Base-by-base conservation (phyloP, 257 asterid species). In the Solanum appendiculatum region DNA sequence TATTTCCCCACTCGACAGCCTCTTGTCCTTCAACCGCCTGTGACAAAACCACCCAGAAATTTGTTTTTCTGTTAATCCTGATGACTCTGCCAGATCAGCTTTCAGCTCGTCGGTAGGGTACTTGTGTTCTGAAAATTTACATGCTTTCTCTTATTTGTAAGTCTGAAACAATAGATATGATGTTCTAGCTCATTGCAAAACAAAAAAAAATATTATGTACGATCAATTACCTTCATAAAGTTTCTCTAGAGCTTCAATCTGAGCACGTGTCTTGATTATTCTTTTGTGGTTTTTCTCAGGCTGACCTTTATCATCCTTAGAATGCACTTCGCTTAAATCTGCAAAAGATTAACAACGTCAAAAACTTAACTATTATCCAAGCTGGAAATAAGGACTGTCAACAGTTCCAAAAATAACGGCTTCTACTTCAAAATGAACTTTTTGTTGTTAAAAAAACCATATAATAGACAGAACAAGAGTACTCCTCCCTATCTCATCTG, bases 31-130 rank as follows among this genome's bases (percentile, higher is more conserved):
- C 91, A 96, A 90, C 93, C 99, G 93, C 85, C 98, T 90, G 88
- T 97, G 99, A 86, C 99, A 97, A 92, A 97, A 97, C 99, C 99
- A 97, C 54, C 98, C 99, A 15, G 99, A 93, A 70, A 97, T 92
- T 92, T 96, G 99, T 92, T 95, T 97, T 88, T 97, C 99, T 20
- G 99, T 92, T 93, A 97, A 89, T 37, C 99, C 98, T 51, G 93
- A 89, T 73, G 97, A 88, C 92, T 90, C 93, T 3, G 98, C 98
- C 75, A 97, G 90, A 70, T 96, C 93, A 85, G 88, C 69, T 93
- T 97, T 96, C 96, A 93, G 89, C 9, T 92, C 6, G 91, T 94
- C 98, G 20, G 94, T 69, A 84, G 98, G 99, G 89, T 97, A 95
- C 86, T 93, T 97, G 89, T 93, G 97, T 68, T 96, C 99, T 97